phyloP scores from a whole-genome alignment of 1,139 yeast genomes.

The Wickerhamomyces sp. region DNA sequence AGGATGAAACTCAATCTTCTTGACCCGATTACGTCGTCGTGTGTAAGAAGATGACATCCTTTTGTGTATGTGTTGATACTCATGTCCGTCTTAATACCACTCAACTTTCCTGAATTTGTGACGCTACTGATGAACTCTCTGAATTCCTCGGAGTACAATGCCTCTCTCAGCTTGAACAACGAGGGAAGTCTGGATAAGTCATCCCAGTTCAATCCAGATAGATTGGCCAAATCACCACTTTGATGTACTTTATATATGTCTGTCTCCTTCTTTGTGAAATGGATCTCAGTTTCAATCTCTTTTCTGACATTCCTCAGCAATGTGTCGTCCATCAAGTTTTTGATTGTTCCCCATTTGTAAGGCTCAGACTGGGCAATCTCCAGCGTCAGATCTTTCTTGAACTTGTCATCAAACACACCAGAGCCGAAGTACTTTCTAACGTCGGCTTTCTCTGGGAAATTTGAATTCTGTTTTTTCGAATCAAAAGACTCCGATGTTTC shows the following conservation, averaged over 20 bases:
- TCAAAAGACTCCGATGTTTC: background rate
- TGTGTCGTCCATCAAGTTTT: slow-evolving; percentile 66
- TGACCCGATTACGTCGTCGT: slow-evolving; percentile 96
- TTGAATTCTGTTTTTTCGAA: slow-evolving; percentile 7
- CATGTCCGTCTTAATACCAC: slow-evolving; percentile 89
- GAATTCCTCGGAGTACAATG: slow-evolving; percentile 80
- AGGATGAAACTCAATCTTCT: slow-evolving; percentile 89
- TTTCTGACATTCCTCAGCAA: slow-evolving; percentile 72
- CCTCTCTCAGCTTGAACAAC: slow-evolving; percentile 72
- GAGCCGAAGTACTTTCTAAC: slow-evolving; percentile 46
- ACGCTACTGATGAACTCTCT: slow-evolving; percentile 76
- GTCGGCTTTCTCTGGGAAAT: slow-evolving; percentile 25
- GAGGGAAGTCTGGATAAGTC: slow-evolving; percentile 73
- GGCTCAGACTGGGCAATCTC: slow-evolving; percentile 58
- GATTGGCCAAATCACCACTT: slow-evolving; percentile 91
- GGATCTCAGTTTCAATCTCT: slow-evolving; percentile 79
- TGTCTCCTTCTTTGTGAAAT: slow-evolving; percentile 92
- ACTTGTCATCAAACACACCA: slow-evolving; percentile 46
- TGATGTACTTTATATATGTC: slow-evolving; percentile 94
- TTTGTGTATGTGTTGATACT: slow-evolving; percentile 86
- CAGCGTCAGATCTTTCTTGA: slow-evolving; percentile 36
- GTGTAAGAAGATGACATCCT: slow-evolving; percentile 91
- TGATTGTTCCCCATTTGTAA: slow-evolving; percentile 84
- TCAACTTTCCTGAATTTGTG: slow-evolving; percentile 84
- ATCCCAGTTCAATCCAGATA: slow-evolving; percentile 76